Evolutionary conservation across 306 rosid genomes (phyloP), one percentile per base, ranked within the genome.

Genomic region (Dalbergia oliveri): DNA sequence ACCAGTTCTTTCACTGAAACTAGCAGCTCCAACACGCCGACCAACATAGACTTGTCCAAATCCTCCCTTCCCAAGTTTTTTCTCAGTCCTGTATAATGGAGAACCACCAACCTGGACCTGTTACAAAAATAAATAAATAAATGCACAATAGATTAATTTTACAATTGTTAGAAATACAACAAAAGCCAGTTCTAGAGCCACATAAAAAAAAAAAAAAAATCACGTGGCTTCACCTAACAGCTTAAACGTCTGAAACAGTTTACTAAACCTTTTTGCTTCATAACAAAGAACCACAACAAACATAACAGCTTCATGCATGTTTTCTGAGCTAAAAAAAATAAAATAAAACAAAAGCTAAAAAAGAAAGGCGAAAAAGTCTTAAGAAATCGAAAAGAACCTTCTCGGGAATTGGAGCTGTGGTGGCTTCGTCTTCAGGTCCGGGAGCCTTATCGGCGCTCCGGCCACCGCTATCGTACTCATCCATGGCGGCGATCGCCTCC

Each of bases 81-180:
- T 87, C 5, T 88, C 98, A 18, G 87, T 4, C 88, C 78, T 91
- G 81, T 96, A 96, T 26, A 82, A 23, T 0, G 99, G 99, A 11
- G 99, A 96, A 75, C 97, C 92, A 50, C 99, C 97, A 39, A 96
- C 94, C 81, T 90, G 96, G 71, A 96, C 94, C 99, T 95, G 94
- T 63, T 63, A 72, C 39, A n/a, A 47, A 45, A 9, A 66, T 18
- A n/a, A 54, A 54, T 7, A 43, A 43, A 43, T 6, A 47, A 59
- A 26, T 79, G 75, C 16, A 69, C 13, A 79, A 61, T 1, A 19
- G 18, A 68, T 19, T 61, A 75, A 18, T 18, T 34, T 35, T 11
- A 64, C 23, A 45, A 54, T 31, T 47, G 15, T 47, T 54, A 16
- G 3, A 54, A 5, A 54, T 6, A 54, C 10, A 54, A 54, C 60